Evolutionary conservation across 2,329 filamentous ascomycete species (phyloP).

Genomic region (Graphium sp.): DNA sequence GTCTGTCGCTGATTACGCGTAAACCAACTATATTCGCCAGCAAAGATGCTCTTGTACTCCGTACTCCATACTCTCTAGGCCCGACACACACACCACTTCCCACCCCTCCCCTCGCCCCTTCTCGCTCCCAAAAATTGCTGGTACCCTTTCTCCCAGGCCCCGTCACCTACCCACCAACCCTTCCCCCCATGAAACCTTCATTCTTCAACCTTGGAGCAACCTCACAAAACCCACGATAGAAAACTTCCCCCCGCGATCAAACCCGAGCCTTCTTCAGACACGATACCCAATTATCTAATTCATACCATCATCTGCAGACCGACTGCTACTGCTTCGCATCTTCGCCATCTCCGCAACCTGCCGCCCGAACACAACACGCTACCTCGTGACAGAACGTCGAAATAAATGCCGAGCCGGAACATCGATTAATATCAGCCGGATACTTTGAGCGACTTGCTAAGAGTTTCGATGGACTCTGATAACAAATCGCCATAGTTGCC

Average conservation of each 20-base stretch:
- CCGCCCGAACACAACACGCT: constrained; percentile 1
- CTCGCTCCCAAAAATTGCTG: constrained; percentile 3
- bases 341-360: constrained; percentile 1
- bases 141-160: constrained; percentile 4
- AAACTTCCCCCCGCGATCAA: too few species aligned
- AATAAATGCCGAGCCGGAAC: constrained; percentile 3
- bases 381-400: neutral
- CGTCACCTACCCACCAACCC: constrained; percentile 4
- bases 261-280: too few species aligned
- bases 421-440: constrained; percentile 3
- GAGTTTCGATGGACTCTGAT: neutral
- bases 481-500: too few species aligned
- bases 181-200: too few species aligned
- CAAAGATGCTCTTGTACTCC: neutral
- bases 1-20: constrained; percentile 14
- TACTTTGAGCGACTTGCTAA: constrained; percentile 3
- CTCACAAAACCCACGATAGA: too few species aligned
- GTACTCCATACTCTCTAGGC: constrained; percentile 2
- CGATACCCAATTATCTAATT: too few species aligned
- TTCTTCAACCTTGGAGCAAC: too few species aligned
- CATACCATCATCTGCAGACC: constrained; percentile 3
- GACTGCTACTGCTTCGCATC: neutral
- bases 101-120: constrained; percentile 1
- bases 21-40: constrained; percentile 6
- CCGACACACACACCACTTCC: constrained; percentile 1